Evolutionary conservation across 1,284 basidiomycete species (phyloP), one percentile per base, ranked within the genome.

Genomic region (Albatrellus sp.): DNA sequence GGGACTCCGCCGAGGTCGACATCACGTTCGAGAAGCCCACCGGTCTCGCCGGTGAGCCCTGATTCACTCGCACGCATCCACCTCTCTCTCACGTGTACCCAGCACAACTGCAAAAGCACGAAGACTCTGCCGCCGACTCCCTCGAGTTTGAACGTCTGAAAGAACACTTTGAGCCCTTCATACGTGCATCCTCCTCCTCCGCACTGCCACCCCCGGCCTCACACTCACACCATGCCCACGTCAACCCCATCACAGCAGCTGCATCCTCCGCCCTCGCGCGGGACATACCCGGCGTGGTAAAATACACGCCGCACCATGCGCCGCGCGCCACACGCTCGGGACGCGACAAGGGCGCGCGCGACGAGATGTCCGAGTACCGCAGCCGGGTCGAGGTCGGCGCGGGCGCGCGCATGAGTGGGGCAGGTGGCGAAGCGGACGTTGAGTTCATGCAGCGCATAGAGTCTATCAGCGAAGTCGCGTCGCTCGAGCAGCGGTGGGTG

Each of bases 1-100:
- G 96, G 94, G 90, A 94, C 60, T 94, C 90, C 51, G 81, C 82
- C 6, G 80, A 89, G 58, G 79, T 93, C 1, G 88, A 84, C 0
- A 87, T 94, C 57, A 84, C 80, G 9, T 98, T 98, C 54, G 94
- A 98, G 57, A 98, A 98, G 60, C 89, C 92, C 0, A 93, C 92
- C 0, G 90, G 92, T 19, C 76, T 99, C 14, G 91, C 89, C 48
- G 77, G 90, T 91, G 52, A 54, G 77, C 46, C n/a, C 14, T 35
- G n/a, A 1, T 59, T 12, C 35, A 32, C 19, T 30, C 17, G 43
- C 16, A 31, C 32, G 17, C 14, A 17, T 48, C 12, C 38, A 40
- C 46, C 9, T 48, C 28, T 43, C 50, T 14, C 39, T 12, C 28
- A 40, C 13, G 17, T 30, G 20, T 24, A 9, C 52, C 17, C 16